These are phyloP conservation scores for Lentinula lateritia DNA, from an alignment of 768 basidiomycete genomes.

Conservation along the genomic window DNA sequence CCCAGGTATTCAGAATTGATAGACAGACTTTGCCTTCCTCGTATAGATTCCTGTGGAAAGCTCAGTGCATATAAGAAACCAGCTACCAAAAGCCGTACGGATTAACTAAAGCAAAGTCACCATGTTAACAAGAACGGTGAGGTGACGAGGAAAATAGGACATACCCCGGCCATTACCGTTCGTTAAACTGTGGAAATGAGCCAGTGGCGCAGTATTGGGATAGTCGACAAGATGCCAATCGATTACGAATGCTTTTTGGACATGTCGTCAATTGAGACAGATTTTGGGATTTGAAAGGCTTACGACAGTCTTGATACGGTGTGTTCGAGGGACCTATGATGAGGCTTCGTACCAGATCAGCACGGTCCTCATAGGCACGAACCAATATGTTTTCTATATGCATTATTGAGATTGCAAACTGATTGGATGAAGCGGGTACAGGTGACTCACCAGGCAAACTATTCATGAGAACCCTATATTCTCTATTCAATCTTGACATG, in stretches of 20 bases:
- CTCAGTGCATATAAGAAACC: neutral
- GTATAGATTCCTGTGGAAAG: slow-evolving; percentile 69
- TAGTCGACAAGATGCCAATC: slow-evolving; percentile 90
- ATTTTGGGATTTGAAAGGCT: no score
- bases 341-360: slow-evolving; percentile 79
- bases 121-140: slow-evolving; percentile 3
- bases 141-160: slow-evolving; percentile 1
- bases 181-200: slow-evolving; percentile 92
- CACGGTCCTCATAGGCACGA: slow-evolving; percentile 84
- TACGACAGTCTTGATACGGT: slow-evolving; percentile 68
- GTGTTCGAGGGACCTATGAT: slow-evolving; percentile 94
- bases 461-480: slow-evolving; percentile 73
- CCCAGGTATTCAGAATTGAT: slow-evolving; percentile 90
- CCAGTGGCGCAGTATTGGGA: slow-evolving; percentile 76
- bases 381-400: slow-evolving; percentile 77
- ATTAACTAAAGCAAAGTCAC: slow-evolving; percentile 44
- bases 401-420: slow-evolving; percentile 1
- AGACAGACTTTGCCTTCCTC: slow-evolving; percentile 95
- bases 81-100: slow-evolving; percentile 49
- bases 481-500: slow-evolving; percentile 69
- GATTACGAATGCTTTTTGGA: slow-evolving; percentile 80
- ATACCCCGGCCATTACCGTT: slow-evolving; percentile 86
- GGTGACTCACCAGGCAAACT: slow-evolving; percentile 73
- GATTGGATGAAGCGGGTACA: neutral
- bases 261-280: neutral